Percentiles rank a stretch among this genome's conserved stretches.
phyloP scores from a whole-genome alignment of 1,139 yeast species.

The Geotrichum aggregatum region DNA sequence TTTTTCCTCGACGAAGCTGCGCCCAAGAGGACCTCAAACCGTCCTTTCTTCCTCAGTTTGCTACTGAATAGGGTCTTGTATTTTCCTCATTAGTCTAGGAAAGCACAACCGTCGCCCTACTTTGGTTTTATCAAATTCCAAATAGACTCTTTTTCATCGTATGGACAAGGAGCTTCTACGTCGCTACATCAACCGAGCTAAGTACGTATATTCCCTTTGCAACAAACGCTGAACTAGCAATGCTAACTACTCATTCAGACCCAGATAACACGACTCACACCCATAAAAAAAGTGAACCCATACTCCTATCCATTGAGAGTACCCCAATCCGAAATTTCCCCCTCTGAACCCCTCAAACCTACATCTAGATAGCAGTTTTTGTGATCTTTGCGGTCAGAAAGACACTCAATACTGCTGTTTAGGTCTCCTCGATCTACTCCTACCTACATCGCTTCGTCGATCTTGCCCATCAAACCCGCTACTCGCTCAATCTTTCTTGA shows the following conservation, averaged over 20 bases:
- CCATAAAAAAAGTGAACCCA: constrained; percentile 51
- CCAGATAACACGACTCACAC: constrained; percentile 40
- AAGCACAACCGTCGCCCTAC: constrained; percentile 28
- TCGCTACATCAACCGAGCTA: constrained; percentile 42
- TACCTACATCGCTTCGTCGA: background rate
- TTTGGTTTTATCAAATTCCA: constrained; percentile 22
- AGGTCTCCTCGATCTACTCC: constrained; percentile 11
- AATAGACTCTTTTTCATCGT: constrained; percentile 30
- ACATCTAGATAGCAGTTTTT: constrained; percentile 22
- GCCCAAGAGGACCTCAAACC: background rate
- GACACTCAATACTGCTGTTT: constrained; percentile 23
- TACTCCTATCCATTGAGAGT: constrained; percentile 17
- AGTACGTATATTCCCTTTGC: constrained; percentile 29
- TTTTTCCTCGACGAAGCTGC: too few relatives aligned
- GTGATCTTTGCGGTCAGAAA: constrained; percentile 23
- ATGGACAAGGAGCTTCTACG: constrained; percentile 41
- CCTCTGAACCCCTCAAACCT: background rate
- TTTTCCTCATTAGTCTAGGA: constrained; percentile 31
- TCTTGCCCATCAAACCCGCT: background rate
- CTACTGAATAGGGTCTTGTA: constrained; percentile 28
- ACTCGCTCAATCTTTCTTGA: background rate
- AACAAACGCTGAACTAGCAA: background rate
- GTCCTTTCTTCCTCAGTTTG: constrained; percentile 5
- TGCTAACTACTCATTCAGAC: constrained; percentile 19
- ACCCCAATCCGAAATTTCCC: constrained; percentile 8